Evolutionary conservation across 2,329 filamentous ascomycete genomes (phyloP).

Genomic region (Paracorniculantispora psalliotae): DNA sequence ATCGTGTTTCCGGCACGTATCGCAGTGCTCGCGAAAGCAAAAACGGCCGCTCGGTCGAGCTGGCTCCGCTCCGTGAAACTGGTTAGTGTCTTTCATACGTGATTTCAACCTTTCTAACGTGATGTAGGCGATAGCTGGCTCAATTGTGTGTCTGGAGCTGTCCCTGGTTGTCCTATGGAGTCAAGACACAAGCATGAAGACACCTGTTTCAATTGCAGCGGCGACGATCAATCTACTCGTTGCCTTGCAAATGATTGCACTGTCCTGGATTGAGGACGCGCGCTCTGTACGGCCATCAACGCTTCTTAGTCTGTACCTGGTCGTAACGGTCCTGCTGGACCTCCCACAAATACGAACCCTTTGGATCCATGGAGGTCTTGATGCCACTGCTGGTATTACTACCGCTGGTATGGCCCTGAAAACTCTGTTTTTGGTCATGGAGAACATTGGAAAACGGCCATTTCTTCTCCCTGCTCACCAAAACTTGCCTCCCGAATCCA

Average conservation of each 20-base stretch:
- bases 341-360: slow-evolving; percentile 26
- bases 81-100: not conserved
- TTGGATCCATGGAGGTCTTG: slow-evolving; percentile 22
- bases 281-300: slow-evolving; percentile 28
- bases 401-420: slow-evolving; percentile 23
- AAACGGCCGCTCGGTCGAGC: not conserved
- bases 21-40: not conserved
- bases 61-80: not conserved
- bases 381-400: slow-evolving; percentile 20
- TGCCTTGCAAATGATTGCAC: slow-evolving; percentile 19
- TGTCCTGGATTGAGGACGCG: slow-evolving; percentile 29
- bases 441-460: slow-evolving; percentile 25
- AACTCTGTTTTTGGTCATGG: slow-evolving; percentile 24
- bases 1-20: slow-evolving; percentile 3
- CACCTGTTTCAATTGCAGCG: not conserved
- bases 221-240: slow-evolving; percentile 19
- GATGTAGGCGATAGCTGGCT: not conserved
- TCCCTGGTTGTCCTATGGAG: not conserved
- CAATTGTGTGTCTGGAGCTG: slow-evolving; percentile 2
- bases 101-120: not conserved
- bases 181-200: not conserved
- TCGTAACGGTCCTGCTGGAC: slow-evolving; percentile 27
- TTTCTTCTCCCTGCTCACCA: slow-evolving; percentile 17
- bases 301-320: slow-evolving; percentile 25
- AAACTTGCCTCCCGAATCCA: slow-evolving; percentile 26